Base-by-base conservation (phyloP, 441 rosid genomes). In the Euphorbia schlechtendalii region DNA sequence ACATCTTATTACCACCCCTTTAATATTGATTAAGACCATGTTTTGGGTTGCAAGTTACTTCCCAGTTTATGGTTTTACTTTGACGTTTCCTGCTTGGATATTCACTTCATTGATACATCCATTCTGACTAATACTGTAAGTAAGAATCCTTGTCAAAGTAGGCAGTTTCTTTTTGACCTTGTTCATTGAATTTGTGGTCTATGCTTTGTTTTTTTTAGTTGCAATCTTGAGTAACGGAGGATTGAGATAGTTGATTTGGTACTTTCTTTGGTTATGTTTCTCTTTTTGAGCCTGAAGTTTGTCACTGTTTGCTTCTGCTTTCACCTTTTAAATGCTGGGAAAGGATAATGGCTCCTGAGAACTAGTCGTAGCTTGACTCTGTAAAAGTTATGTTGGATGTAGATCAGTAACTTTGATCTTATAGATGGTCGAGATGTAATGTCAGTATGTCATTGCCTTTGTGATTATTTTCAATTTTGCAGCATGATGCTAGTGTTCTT, bases 401-500 rank as follows among this genome's bases (percentile, higher is more conserved):
- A 14, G n/a, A 20, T 41, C 22, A 12, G 14, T 24, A 11, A 20
- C 15, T 18, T 52, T 10, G n/a, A 15, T 49, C 56, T 9, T 30
- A 18, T 59, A 3, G 48, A 8, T 51, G 36, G 58, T 54, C 40
- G 28, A 45, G 13, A 25, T 59, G 51, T 15, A 24, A 38, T 48
- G 18, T 45, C 30, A n/a, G 18, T 34, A 34, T 13, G 17, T 11
- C 10, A 18, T 32, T 27, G 51, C 46, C 71, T 53, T 56, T 6
- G 58, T 48, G 15, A 46, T 57, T 30, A 51, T 27, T 62, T 69
- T 40, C 61, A 41, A 55, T 77, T 56, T 49, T 79, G 72, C 80
- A 95, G 99, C 88, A 80, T 76, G 89, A 84, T 81, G 65, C 90
- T 28, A 78, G 84, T 27, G 97, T 95, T 64, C 84, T 92, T 78